Base-by-base conservation (phyloP, 2,329 filamentous ascomycete species). In the Colletotrichum camelliae region DNA sequence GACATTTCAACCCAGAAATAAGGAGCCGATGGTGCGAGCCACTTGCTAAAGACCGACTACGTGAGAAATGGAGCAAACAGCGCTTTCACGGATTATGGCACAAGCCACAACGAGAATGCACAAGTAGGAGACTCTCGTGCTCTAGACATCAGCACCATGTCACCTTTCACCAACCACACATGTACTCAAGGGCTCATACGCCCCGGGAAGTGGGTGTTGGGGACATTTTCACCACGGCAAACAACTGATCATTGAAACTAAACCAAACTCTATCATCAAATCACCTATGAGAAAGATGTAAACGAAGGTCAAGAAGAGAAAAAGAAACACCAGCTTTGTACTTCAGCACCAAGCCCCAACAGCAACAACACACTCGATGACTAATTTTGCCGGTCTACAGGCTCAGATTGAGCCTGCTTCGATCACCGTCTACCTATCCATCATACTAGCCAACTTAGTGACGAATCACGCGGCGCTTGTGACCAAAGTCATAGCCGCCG, bases 251-350 rank as follows among this genome's bases (percentile, higher is more conserved):
- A 5, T 37, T 61, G 43, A 66, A 35, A 37, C 55, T 21, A 33
- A 39, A 61, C 31, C 48, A 58, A n/a, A 29, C 33, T 27, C 55
- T 69, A 18, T 37, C 57, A 57, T 62, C 27, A 57, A 33, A 61
- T n/a, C 61, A 29, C 62, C 27, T 18, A 24, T 12, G 35, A 39
- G 39, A 29, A 48, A 48, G 24, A 64, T 68, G 62, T 68, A 64
- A 75, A 73, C 9, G 73, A 75, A 73, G 15, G 73, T 73, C 62
- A 73, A 73, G 73, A 75, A 75, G 43, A 39, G 73, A 73, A 75
- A 37, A 33, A 61, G 33, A 61, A 31, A 29, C 15, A n/a, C 18
- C 39, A 52, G 21, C 43, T 75, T 75, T 75, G 57, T 75, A 73
- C 62, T 68, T 29, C 55, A 39, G n/a, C 70, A n/a, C 13, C 37